Conservation (phyloP, 2,329 filamentous ascomycete genomes). For the Penicillium vulpinum region DNA sequence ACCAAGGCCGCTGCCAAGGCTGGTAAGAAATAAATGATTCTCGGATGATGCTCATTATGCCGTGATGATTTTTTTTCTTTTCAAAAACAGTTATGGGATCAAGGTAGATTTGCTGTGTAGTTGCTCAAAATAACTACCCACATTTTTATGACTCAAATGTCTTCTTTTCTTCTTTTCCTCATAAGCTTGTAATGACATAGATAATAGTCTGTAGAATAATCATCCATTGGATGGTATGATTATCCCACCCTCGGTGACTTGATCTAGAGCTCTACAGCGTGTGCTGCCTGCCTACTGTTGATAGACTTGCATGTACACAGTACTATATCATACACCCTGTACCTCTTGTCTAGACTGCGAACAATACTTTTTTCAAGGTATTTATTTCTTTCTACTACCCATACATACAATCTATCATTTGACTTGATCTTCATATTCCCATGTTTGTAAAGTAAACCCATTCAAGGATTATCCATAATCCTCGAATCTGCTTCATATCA, state of each 20-base stretch:
- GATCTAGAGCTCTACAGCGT: too few relatives aligned
- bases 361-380: too few relatives aligned
- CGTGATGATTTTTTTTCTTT: conserved; percentile 30
- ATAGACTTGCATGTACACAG: neutral
- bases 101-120: conserved; percentile 30
- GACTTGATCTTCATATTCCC: neutral
- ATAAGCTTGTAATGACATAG: neutral
- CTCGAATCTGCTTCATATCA: neutral
- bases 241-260: neutral
- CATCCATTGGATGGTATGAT: neutral
- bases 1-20: conserved; percentile 66
- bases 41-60: conserved; percentile 25
- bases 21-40: conserved; percentile 66
- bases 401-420: too few relatives aligned
- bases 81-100: conserved; percentile 26
- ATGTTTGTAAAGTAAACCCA: neutral
- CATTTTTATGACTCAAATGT: conserved; percentile 18
- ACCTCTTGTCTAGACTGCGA: neutral
- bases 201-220: neutral
- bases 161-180: neutral
- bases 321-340: too few relatives aligned
- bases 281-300: too few relatives aligned
- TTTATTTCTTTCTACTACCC: neutral
- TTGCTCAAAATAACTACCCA: conserved; percentile 21
- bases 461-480: neutral